These are phyloP conservation scores for Pseudogymnoascus sp. DNA, from an alignment of 2,329 filamentous ascomycete genomes.

Conservation along the genomic window DNA sequence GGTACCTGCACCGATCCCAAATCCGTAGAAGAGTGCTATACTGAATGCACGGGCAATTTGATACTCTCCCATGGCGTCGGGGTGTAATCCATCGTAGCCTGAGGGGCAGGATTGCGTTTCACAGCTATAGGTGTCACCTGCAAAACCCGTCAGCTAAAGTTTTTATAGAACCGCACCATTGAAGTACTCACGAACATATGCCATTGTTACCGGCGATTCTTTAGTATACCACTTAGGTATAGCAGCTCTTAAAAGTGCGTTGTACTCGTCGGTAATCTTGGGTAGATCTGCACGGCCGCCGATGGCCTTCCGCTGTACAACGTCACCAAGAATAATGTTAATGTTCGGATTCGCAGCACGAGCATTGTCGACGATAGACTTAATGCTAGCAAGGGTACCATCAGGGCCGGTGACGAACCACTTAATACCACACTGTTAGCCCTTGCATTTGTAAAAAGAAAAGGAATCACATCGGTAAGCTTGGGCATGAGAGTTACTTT, in stretches of 20 bases:
- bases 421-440: too few species aligned
- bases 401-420: conserved; percentile 13
- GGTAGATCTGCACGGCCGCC: conserved; percentile 22
- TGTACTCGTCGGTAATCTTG: conserved; percentile 24
- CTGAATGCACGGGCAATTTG: conserved; percentile 36
- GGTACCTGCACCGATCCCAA: too few species aligned
- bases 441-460: too few species aligned
- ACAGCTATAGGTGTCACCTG: too few species aligned
- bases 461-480: too few species aligned
- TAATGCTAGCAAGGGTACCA: conserved; percentile 12
- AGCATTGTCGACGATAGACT: conserved; percentile 8
- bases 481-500: too few species aligned
- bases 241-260: conserved; percentile 18
- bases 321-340: conserved; percentile 12
- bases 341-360: conserved; percentile 14
- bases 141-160: conserved; percentile 19
- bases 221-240: conserved; percentile 23
- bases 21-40: too few species aligned
- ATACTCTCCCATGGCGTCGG: conserved; percentile 35
- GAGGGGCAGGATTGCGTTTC: not conserved
- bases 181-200: conserved; percentile 29
- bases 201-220: conserved; percentile 28
- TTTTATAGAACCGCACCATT: too few species aligned
- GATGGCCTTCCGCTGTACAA: conserved; percentile 11
- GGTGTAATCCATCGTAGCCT: conserved; percentile 37